A percentile compares a stretch with the other conserved stretches of the same genome.
Conservation (phyloP, 768 basidiomycete genomes). For the Pseudohyphozyma bogoriensis region DNA sequence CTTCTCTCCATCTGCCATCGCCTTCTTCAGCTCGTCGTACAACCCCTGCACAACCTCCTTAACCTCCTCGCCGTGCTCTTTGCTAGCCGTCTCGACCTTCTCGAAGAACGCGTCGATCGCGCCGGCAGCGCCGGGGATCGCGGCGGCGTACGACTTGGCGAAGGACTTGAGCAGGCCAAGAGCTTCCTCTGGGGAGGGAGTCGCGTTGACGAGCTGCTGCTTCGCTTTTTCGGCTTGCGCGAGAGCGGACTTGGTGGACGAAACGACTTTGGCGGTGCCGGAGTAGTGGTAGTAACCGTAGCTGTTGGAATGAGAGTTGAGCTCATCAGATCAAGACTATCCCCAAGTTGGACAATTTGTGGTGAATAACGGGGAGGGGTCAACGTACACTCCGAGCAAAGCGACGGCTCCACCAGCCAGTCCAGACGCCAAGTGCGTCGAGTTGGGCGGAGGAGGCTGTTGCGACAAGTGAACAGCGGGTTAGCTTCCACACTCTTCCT, state of each 20-base stretch:
- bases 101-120: conserved; percentile 26
- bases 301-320: neutral
- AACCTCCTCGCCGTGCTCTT: conserved; percentile 30
- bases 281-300: conserved; percentile 32
- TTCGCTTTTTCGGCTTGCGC: conserved; percentile 21
- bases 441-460: neutral
- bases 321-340: neutral
- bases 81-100: conserved; percentile 27
- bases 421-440: conserved; percentile 26
- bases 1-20: conserved; percentile 25
- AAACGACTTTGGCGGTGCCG: conserved; percentile 27
- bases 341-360: neutral
- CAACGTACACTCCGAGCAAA: conserved; percentile 15
- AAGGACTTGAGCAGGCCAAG: conserved; percentile 24
- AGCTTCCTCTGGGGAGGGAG: conserved; percentile 27
- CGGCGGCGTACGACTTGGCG: conserved; percentile 30
- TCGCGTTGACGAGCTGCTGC: conserved; percentile 21
- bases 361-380: neutral
- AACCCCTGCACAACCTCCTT: conserved; percentile 27
- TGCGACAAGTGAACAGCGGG: too few relatives aligned
- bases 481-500: too few relatives aligned
- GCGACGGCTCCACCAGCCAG: conserved; percentile 29
- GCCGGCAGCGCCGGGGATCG: conserved; percentile 27
- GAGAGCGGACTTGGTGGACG: conserved; percentile 13
- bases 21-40: conserved; percentile 27